phyloP scores from a whole-genome alignment of 768 basidiomycete genomes.

The Termitomyces sp. region DNA sequence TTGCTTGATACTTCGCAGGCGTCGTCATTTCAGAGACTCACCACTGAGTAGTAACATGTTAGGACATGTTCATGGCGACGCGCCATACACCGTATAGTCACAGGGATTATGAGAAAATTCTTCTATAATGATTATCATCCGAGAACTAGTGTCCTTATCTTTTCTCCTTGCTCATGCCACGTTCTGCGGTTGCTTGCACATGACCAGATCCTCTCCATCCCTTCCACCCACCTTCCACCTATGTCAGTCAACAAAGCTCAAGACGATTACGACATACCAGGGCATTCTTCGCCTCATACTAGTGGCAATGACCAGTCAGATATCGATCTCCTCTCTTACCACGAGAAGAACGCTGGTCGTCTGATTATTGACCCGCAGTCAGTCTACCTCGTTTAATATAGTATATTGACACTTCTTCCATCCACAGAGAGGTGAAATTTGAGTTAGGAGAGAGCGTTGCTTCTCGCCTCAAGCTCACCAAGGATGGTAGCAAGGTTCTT shows the following conservation, averaged over 20 bases:
- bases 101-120: too few relatives aligned
- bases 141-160: neutral
- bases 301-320: slow-evolving; percentile 14
- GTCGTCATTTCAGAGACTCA: too few relatives aligned
- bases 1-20: too few relatives aligned
- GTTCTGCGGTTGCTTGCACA: neutral
- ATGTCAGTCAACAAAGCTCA: slow-evolving; percentile 21
- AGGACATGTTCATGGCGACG: too few relatives aligned
- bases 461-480: slow-evolving; percentile 47
- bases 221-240: neutral
- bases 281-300: slow-evolving; percentile 10
- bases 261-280: slow-evolving; percentile 13
- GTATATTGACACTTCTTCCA: neutral
- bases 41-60: too few relatives aligned
- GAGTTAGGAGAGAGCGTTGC: slow-evolving; percentile 58
- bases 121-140: too few relatives aligned
- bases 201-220: neutral
- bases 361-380: slow-evolving; percentile 58
- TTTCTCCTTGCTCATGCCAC: neutral
- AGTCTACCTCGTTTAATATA: slow-evolving; percentile 15
- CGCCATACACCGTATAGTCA: too few relatives aligned
- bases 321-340: slow-evolving; percentile 35
- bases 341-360: slow-evolving; percentile 51
- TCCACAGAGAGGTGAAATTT: slow-evolving; percentile 49
- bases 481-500: slow-evolving; percentile 52